Evolutionary conservation across 164 flowering plant genomes (phyloP), one percentile per base, ranked within the genome.

Genomic region (Umbellularia californica): DNA sequence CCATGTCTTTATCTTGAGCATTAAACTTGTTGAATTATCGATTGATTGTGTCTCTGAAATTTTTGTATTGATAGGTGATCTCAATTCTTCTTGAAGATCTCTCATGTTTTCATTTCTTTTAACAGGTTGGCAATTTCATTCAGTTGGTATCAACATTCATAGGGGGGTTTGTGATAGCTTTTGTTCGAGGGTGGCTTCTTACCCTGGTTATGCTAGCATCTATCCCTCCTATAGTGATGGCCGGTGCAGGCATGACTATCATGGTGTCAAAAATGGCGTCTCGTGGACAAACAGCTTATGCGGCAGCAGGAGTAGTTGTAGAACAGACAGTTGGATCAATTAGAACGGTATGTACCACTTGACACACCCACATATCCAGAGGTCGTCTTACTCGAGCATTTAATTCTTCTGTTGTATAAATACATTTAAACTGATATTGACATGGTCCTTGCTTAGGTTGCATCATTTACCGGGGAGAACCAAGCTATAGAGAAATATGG

Each of bases 261-360:
- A 70, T 76, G 60, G 63, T 83, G 62, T 24, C 83, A 62, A 85
- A 79, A 81, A 85, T 82, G 84, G 86, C 86, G n/a, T 74, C 84
- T 15, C 78, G 75, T 63, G 86, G 85, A 70, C 87, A 87, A 77
- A 58, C 70, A 28, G 83, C 89, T 30, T 87, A 87, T 75, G 79
- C 83, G 0, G 67, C 76, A 69, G 85, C 87, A 35, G 85, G 83
- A 51, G 76, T 7, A 24, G 78, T 85, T 3, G 89, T 85, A 22
- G 89, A 87, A 74, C 86, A 87, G 78, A 87, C 86, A 17, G 79
- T 87, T 51, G 81, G 89, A 71, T 85, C 89, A n/a, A 87, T 87
- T 72, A 79, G 85, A 79, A 87, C 86, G 14, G 89, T 85, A 76
- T 25, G 84, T 70, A 2, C 60, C 17, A 14, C 60, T 14, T 15